A percentile compares a stretch with the other conserved stretches of the same genome.
phyloP scores from a whole-genome alignment of 768 basidiomycete species.

The Naganishia onofrii region DNA sequence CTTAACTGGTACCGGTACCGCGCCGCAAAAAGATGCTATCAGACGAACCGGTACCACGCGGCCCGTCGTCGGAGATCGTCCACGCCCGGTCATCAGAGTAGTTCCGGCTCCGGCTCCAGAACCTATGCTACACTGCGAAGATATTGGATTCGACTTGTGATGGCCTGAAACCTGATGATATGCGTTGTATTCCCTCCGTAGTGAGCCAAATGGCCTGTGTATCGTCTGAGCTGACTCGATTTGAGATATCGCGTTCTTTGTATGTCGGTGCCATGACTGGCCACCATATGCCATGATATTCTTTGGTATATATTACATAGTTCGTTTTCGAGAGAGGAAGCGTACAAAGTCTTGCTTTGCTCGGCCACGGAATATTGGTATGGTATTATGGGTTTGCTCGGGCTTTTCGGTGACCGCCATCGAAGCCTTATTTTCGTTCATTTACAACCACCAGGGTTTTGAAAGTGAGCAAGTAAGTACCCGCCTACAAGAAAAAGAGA shows the following conservation, averaged over 20 bases:
- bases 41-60: not conserved
- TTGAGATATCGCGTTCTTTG: too few relatives aligned
- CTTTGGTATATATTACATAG: too few relatives aligned
- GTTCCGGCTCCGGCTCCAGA: not conserved
- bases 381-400: too few relatives aligned
- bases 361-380: too few relatives aligned
- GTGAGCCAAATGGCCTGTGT: too few relatives aligned
- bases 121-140: constrained; percentile 12
- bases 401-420: too few relatives aligned
- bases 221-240: too few relatives aligned
- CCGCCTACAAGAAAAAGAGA: constrained; percentile 16
- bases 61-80: not conserved
- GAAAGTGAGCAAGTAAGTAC: constrained; percentile 19
- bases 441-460: constrained; percentile 28
- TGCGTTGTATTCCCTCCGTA: not conserved
- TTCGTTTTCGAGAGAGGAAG: too few relatives aligned
- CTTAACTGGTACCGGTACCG: not conserved
- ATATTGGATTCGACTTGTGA: constrained; percentile 18
- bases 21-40: not conserved
- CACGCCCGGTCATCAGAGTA: not conserved
- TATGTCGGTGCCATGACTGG: too few relatives aligned
- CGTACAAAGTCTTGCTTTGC: too few relatives aligned
- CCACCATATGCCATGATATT: too few relatives aligned
- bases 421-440: constrained; percentile 15
- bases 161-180: not conserved